Conservation (phyloP, 2,329 filamentous ascomycete genomes). For the Botrytis pseudocinerea region DNA sequence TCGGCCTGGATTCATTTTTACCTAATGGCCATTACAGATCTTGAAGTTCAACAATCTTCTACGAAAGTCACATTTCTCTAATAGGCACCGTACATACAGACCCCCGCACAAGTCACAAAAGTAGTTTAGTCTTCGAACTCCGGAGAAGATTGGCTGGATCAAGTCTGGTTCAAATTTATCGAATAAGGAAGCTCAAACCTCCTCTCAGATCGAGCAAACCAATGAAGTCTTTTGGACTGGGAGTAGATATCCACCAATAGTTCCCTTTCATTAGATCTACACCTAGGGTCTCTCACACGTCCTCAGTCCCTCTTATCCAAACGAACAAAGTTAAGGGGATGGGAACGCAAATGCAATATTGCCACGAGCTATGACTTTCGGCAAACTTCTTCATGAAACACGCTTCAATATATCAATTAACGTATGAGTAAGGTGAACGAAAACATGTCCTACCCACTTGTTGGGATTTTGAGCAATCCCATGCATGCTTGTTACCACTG, state of each 20-base stretch:
- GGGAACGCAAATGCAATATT: constrained; percentile 13
- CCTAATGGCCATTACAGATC: constrained; percentile 10
- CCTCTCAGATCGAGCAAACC: constrained; percentile 10
- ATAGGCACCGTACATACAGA: constrained; percentile 9
- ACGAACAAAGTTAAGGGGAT: not conserved
- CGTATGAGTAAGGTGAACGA: constrained; percentile 17
- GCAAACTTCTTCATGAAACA: constrained; percentile 20
- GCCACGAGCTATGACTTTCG: constrained; percentile 8
- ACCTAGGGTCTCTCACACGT: constrained; percentile 12
- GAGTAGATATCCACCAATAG: constrained; percentile 12
- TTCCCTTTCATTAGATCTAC: constrained; percentile 12
- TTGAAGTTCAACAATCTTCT: constrained; percentile 12
- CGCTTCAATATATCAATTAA: constrained; percentile 5
- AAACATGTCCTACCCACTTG: constrained; percentile 11
- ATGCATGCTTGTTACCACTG: constrained; percentile 22
- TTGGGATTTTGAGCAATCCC: constrained; percentile 8
- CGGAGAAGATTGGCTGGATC: constrained; percentile 11
- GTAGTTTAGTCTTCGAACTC: constrained; percentile 5
- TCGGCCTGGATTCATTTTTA: constrained; percentile 16
- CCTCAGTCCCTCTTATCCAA: constrained; percentile 2
- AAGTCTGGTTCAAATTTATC: constrained; percentile 13
- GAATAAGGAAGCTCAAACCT: constrained; percentile 19
- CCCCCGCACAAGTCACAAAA: constrained; percentile 12
- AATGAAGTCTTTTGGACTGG: constrained; percentile 8
- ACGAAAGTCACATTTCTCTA: constrained; percentile 9